phyloP scores from a whole-genome alignment of 345 rosid genomes.

The Reutealis trisperma region DNA sequence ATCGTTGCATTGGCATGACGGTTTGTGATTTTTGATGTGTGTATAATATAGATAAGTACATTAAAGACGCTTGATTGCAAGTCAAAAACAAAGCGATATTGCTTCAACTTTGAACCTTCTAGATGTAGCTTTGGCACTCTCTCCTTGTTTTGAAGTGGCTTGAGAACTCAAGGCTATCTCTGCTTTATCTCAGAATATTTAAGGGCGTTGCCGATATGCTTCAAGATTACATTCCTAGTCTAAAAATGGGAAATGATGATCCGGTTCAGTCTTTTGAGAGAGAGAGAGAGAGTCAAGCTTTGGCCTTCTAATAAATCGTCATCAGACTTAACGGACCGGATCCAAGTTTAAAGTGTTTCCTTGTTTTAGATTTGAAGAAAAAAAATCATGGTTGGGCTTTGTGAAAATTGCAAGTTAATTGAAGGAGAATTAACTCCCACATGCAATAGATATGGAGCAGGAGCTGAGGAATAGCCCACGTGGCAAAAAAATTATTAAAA shows the following conservation, averaged over 20 bases:
- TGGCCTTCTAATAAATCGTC: constrained; percentile 42
- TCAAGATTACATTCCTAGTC: constrained; percentile 84
- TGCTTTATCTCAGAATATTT: constrained; percentile 64
- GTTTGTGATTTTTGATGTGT: neutral
- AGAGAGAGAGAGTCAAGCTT: constrained; percentile 55
- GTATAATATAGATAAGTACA: constrained; percentile 72
- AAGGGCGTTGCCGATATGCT: constrained; percentile 82
- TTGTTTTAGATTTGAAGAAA: constrained; percentile 76
- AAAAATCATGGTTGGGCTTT: constrained; percentile 81
- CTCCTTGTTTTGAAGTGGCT: constrained; percentile 74
- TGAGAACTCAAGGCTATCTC: constrained; percentile 78
- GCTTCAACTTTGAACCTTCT: constrained; percentile 68
- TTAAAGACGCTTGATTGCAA: constrained; percentile 83
- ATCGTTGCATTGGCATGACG: neutral
- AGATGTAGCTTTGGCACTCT: constrained; percentile 70
- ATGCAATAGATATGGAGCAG: no score
- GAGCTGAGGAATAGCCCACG: no score
- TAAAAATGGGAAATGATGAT: constrained; percentile 56
- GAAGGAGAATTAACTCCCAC: no score
- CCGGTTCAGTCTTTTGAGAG: constrained; percentile 53
- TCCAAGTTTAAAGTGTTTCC: constrained; percentile 76
- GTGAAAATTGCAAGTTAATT: constrained; percentile 68
- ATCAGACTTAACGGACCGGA: constrained; percentile 43
- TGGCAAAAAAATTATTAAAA: no score
- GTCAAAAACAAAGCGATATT: constrained; percentile 57